These are phyloP conservation scores for Agrocybe chaxingu DNA, from an alignment of 768 basidiomycete species.

Conservation along the genomic window DNA sequence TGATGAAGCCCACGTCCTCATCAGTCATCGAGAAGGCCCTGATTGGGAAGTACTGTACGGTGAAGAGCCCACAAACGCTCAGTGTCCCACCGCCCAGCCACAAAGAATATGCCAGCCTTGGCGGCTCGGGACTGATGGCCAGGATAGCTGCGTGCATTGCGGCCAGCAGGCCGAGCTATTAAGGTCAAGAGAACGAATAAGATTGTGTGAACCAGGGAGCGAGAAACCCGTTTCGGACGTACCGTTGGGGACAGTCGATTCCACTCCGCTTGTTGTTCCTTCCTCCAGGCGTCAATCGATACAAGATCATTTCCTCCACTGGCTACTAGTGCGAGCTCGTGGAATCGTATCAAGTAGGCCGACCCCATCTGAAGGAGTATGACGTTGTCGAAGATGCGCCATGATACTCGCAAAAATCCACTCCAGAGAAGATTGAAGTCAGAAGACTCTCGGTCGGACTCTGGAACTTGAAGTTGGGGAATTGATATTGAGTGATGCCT, in stretches of 20 bases:
- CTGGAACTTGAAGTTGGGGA: too few relatives aligned
- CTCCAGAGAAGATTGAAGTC: too few relatives aligned
- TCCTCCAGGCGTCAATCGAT: background rate
- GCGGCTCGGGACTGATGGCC: background rate
- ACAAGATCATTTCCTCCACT: background rate
- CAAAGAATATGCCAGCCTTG: background rate
- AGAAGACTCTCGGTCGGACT: too few relatives aligned
- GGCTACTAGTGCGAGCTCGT: background rate
- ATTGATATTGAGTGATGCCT: too few relatives aligned
- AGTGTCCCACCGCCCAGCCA: slow-evolving; percentile 5
- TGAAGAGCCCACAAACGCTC: slow-evolving; percentile 5
- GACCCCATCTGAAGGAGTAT: slow-evolving; percentile 3
- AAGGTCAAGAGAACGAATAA: background rate
- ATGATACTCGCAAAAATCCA: background rate
- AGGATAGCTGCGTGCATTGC: slow-evolving; percentile 8
- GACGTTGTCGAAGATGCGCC: slow-evolving; percentile 3
- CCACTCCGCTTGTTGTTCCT: slow-evolving; percentile 7
- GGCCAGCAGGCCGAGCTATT: slow-evolving; percentile 3
- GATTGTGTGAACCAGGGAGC: background rate
- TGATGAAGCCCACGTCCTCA: slow-evolving; percentile 1
- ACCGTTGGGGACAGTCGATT: slow-evolving; percentile 3
- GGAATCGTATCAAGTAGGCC: slow-evolving; percentile 1
- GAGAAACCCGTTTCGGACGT: background rate
- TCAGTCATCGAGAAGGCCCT: background rate
- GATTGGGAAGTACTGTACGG: slow-evolving; percentile 13